These are phyloP conservation scores for Epicoccum sorghinum DNA, from an alignment of 2,329 filamentous ascomycete species.

Conservation along the genomic window DNA sequence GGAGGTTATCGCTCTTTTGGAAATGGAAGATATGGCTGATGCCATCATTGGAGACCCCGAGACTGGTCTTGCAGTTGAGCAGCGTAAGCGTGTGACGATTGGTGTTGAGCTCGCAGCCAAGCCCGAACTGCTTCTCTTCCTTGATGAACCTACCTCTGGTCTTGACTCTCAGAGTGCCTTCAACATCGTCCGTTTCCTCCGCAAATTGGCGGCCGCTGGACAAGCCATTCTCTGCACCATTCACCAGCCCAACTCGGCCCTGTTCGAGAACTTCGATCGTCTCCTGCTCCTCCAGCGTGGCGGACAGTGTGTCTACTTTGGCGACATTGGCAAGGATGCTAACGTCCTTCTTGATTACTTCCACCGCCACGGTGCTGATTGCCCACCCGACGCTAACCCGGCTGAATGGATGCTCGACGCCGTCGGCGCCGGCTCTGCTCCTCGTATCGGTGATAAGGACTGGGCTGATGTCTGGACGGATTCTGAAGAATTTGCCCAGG, in stretches of 20 bases:
- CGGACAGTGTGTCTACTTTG: conserved; percentile 84
- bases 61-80: conserved; percentile 68
- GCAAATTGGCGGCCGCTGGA: conserved; percentile 76
- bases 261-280: conserved; percentile 89
- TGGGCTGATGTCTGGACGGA: conserved; percentile 82
- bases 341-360: conserved; percentile 68
- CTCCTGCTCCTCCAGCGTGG: conserved; percentile 79
- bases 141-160: conserved; percentile 80
- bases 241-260: conserved; percentile 83
- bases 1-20: conserved; percentile 67
- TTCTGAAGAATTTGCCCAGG: conserved; percentile 70
- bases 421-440: conserved; percentile 74
- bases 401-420: conserved; percentile 87
- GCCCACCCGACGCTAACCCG: conserved; percentile 60
- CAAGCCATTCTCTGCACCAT: conserved; percentile 92
- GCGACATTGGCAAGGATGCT: conserved; percentile 79
- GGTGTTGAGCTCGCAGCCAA: conserved; percentile 67
- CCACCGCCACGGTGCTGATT: conserved; percentile 62
- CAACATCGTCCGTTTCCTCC: conserved; percentile 79
- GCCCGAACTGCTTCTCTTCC: conserved; percentile 75
- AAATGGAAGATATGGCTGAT: conserved; percentile 70
- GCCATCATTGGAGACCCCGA: conserved; percentile 68
- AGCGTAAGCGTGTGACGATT: conserved; percentile 69
- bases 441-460: conserved; percentile 74
- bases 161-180: conserved; percentile 75